Base-by-base conservation (phyloP, 306 rosid species). In the Lotus japonicus region DNA sequence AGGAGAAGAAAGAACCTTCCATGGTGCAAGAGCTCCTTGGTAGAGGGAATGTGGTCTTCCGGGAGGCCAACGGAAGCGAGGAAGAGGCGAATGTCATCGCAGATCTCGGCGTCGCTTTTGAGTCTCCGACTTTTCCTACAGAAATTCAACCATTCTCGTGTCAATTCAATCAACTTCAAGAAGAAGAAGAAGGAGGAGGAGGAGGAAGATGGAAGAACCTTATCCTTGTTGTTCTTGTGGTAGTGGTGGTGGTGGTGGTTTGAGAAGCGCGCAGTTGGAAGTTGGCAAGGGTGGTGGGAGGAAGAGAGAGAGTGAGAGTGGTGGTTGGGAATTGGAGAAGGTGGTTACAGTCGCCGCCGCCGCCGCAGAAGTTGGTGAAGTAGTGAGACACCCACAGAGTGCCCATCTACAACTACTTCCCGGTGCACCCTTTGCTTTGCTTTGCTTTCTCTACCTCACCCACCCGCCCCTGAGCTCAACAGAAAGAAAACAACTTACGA, bases 71-170 rank as follows among this genome's bases (percentile, higher is more conserved):
- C 81, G 0, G 79, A 67, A 5, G 62, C 77, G 14, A 88, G 51
- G 36, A 94, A 90, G 75, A 84, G 82, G 21, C 82, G 77, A 9
- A 94, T 84, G 0, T 94, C 98, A 35, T 62, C 62, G 74, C 90
- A 77, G 66, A 94, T 88, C 82, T 94, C 97, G 48, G 57, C 94
- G 65, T 90, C 85, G 72, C 76, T 85, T 84, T 92, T 92, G 4
- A 66, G 62, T 74, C 83, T 84, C 51, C 89, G 84, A 28, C 72
- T 79, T 60, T 55, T 76, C 75, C 92, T 84, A 51, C 16, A 9
- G 2, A 44, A 66, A 68, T 33, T 64, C 23, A 58, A 44, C 28
- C 17, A 23, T 4, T 7, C 15, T 7, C 15, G 35, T 11, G 0
- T 54, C 36, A 41, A 41, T 7, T 16, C 43, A 41, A 41, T 41